A percentile compares a stretch with the other conserved stretches of the same genome.
Evolutionary conservation across 2,329 filamentous ascomycete species (phyloP).

Genomic region (Juglanconis oblonga): DNA sequence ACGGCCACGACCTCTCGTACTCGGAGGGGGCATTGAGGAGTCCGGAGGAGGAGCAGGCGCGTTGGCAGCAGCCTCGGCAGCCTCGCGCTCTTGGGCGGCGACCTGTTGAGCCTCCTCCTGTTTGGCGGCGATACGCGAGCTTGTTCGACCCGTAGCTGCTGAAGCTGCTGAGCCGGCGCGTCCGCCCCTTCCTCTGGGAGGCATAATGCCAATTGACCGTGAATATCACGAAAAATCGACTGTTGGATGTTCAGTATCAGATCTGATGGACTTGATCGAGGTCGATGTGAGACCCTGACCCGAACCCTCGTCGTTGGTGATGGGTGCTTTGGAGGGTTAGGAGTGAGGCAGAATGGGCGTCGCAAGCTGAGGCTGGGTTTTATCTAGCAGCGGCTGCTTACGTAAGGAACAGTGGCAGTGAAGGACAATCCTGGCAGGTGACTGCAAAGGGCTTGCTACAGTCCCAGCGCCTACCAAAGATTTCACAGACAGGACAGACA

Average conservation of each 20-base stretch:
- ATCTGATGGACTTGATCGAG: not conserved
- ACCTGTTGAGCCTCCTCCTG: slow-evolving; percentile 6
- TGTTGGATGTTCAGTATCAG: not conserved
- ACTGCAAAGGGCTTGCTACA: no score
- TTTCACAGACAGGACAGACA: no score
- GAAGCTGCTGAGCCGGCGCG: slow-evolving; percentile 7
- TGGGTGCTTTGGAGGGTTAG: no score
- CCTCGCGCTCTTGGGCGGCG: slow-evolving; percentile 6
- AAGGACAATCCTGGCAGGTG: no score
- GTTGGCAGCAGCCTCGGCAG: slow-evolving; percentile 5
- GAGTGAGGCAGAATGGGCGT: not conserved
- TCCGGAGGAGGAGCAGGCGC: slow-evolving; percentile 5
- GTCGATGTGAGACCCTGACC: not conserved
- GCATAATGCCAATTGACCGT: slow-evolving; percentile 4
- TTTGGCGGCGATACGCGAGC: slow-evolving; percentile 15
- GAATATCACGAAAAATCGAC: not conserved
- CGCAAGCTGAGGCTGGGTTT: no score
- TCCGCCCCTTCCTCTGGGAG: slow-evolving; percentile 8
- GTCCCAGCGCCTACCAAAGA: no score
- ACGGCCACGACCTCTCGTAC: not conserved
- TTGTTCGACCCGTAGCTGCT: slow-evolving; percentile 7
- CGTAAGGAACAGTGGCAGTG: no score
- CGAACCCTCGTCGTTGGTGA: not conserved
- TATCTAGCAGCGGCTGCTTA: no score
- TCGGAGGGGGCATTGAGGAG: not conserved